Evolutionary conservation across 208 protist genomes (phyloP).

Genomic region (Tritrichomonas musculus): DNA sequence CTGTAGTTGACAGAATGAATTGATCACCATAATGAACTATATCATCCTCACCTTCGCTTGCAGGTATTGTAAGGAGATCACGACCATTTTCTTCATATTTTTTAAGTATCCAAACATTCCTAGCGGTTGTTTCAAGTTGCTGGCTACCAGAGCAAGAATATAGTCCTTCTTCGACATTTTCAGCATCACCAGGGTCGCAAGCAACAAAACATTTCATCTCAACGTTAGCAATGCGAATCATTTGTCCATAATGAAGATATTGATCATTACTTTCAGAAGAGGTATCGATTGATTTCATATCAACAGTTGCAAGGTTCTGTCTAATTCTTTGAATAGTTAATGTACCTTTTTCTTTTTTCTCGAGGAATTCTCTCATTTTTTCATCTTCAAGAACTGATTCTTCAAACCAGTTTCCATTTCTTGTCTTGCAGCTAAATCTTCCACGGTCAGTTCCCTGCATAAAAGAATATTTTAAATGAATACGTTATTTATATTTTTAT

Average conservation of each 20-base stretch:
- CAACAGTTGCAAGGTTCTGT: neutral
- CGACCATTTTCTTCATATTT: neutral
- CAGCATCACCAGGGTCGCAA: neutral
- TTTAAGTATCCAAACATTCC: slow-evolving; percentile 27
- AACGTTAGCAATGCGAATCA: neutral
- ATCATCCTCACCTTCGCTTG: neutral
- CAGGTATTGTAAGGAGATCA: neutral
- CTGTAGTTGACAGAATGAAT: neutral
- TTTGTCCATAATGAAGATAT: neutral
- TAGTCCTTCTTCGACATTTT: neutral
- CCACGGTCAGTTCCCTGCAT: neutral
- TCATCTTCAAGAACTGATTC: neutral
- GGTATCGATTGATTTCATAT: neutral
- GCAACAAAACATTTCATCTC: neutral
- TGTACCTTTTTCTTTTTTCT: neutral
- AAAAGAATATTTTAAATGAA: too few relatives aligned
- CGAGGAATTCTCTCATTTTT: slow-evolving; percentile 27
- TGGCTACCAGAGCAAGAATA: neutral
- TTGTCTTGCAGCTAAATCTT: neutral
- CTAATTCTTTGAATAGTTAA: slow-evolving; percentile 23
- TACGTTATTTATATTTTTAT: too few relatives aligned
- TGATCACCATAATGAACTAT: neutral
- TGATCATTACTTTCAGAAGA: neutral
- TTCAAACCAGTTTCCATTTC: slow-evolving; percentile 23
- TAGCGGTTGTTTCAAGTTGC: neutral